These are phyloP conservation scores for Epichloe glyceriae DNA, from an alignment of 2,329 filamentous ascomycete genomes.

Conservation along the genomic window DNA sequence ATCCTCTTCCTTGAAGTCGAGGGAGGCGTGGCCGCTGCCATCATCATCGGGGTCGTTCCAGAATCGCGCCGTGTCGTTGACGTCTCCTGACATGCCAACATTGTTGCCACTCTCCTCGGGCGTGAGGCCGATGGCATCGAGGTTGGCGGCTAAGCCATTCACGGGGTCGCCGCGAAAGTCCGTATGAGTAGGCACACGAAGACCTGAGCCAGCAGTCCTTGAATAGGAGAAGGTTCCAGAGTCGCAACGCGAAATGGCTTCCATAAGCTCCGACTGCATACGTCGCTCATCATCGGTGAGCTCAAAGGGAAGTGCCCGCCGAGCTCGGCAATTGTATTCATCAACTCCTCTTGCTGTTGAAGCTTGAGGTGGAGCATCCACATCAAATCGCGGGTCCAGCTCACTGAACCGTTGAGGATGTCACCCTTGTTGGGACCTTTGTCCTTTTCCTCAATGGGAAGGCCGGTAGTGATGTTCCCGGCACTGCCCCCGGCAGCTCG, in stretches of 20 bases:
- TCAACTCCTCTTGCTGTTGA: conserved; percentile 78
- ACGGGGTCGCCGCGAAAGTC: conserved; percentile 76
- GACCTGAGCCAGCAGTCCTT: conserved; percentile 66
- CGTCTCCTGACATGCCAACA: conserved; percentile 29
- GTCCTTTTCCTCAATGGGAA: conserved; percentile 93
- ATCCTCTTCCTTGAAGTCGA: conserved; percentile 88
- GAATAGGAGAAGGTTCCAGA: conserved; percentile 69
- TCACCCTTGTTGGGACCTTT: conserved; percentile 98
- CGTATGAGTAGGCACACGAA: conserved; percentile 86
- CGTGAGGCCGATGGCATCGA: conserved; percentile 25
- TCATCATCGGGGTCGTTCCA: conserved; percentile 62
- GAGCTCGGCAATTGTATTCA: conserved; percentile 58
- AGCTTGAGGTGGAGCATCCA: conserved; percentile 88
- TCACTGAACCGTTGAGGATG: conserved; percentile 91
- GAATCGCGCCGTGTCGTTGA: conserved; percentile 41
- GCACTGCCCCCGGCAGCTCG: conserved; percentile 57
- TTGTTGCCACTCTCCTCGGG: conserved; percentile 25
- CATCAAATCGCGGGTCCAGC: conserved; percentile 96
- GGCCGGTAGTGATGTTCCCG: conserved; percentile 79
- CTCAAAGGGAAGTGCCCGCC: conserved; percentile 66
- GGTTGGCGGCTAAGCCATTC: conserved; percentile 28
- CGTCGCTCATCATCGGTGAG: conserved; percentile 84
- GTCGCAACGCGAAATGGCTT: conserved; percentile 74
- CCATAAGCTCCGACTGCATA: conserved; percentile 86
- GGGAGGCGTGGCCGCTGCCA: conserved; percentile 49